Evolutionary conservation across 2,329 filamentous ascomycete species (phyloP), one percentile per base, ranked within the genome.

Genomic region (Triangularia verruculosa): DNA sequence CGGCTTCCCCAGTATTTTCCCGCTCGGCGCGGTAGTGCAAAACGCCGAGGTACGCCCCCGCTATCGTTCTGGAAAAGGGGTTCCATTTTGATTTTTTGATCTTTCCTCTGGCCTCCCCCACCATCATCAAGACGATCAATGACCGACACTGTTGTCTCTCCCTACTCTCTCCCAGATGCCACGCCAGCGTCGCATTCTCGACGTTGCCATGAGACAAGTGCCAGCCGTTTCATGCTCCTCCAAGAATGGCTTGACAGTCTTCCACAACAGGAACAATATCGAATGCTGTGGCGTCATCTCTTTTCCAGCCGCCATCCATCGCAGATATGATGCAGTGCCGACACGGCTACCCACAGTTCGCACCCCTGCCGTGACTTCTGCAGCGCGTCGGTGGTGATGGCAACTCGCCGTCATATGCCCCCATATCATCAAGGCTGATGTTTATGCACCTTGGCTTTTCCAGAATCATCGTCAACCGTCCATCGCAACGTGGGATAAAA

Each of bases 181-280:
- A 59, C 15, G 15, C 34, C 57, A 59, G 17, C 57, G 39, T 51
- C 34, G 11, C 57, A 59, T 28, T 59, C 25, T 59, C 30, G 39
- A 58, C 39, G n/a, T 39, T n/a, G 56, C 30, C 56, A 39, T 59
- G 57, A 59, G 57, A 59, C 57, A 59, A 17, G 15, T 59, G 22
- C 39, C 57, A 39, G 1, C n/a, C 30, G 57, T 59, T 59, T 59
- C 57, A 59, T 27, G 51, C 51, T 27, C 22, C 20, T 15, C 17
- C 15, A 20, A 34, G 9, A 11, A 24, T 58, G 12, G n/a, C 20
- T 20, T 32, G 27, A 28, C 27, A 28, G 28, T 57, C 56, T 43
- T 58, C 12, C 24, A 54, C 39, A 7, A n/a, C 34, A 25, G 56
- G 39, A n/a, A 47, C 39, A 58, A 28, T 39, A 20, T 25, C 20